Conservation (phyloP, 2,329 filamentous ascomycete species). For the Exophiala oligosperma region DNA sequence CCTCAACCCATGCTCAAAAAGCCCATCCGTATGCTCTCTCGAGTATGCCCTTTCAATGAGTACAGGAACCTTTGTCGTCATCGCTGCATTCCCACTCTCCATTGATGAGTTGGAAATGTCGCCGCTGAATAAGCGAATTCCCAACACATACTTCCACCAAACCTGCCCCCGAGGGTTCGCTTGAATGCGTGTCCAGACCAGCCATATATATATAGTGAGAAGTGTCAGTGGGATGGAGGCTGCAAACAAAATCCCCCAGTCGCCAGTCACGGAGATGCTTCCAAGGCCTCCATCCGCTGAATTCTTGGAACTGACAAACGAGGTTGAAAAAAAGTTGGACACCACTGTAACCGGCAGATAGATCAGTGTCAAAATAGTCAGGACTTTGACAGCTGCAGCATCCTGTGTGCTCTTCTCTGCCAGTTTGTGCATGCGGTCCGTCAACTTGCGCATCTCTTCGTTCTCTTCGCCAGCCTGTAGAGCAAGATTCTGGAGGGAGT, state of each 20-base stretch:
- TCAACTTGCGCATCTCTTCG: slow-evolving; percentile 12
- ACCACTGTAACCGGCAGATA: slow-evolving; percentile 17
- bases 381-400: slow-evolving; percentile 12
- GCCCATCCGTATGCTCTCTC: not conserved
- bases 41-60: not conserved
- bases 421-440: slow-evolving; percentile 7
- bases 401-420: slow-evolving; percentile 14
- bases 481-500: slow-evolving; percentile 6
- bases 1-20: not conserved
- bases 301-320: slow-evolving; percentile 8
- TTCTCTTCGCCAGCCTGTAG: slow-evolving; percentile 12
- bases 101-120: not conserved
- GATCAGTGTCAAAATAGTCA: slow-evolving; percentile 17
- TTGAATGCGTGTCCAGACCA: slow-evolving; percentile 11
- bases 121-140: not conserved
- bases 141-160: not conserved
- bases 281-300: not conserved
- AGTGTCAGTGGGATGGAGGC: slow-evolving; percentile 11
- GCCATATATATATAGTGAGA: slow-evolving; percentile 12
- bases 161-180: not conserved
- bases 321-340: slow-evolving; percentile 20
- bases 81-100: not conserved
- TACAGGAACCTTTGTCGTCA: not conserved
- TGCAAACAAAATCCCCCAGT: slow-evolving; percentile 15
- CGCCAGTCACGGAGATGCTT: slow-evolving; percentile 5